Percentiles rank a stretch among this genome's conserved stretches.
These are phyloP conservation scores for Melampsora larici-populina DNA, from an alignment of 1,284 basidiomycete species.

Conservation along the genomic window DNA sequence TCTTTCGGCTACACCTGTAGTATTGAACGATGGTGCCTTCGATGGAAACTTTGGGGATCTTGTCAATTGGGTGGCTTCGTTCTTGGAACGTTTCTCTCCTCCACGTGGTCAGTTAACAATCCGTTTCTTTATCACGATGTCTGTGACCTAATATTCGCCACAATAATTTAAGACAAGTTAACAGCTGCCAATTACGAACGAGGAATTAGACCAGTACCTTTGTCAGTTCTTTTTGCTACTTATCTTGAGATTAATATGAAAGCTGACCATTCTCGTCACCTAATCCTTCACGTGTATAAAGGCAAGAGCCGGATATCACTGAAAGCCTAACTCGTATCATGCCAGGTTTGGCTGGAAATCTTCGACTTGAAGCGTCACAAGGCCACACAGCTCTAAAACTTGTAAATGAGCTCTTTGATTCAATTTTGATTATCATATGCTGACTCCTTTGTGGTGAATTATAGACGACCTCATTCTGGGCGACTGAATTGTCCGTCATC, in stretches of 20 bases:
- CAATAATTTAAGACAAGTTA: too few species aligned
- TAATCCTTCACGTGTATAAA: neutral
- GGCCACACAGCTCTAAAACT: constrained; percentile 24
- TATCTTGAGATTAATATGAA: too few species aligned
- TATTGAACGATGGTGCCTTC: constrained; percentile 22
- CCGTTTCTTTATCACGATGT: too few species aligned
- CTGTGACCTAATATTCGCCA: too few species aligned
- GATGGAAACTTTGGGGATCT: constrained; percentile 37
- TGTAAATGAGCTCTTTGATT: neutral
- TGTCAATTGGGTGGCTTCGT: constrained; percentile 29
- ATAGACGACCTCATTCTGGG: constrained; percentile 36
- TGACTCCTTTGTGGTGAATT: neutral
- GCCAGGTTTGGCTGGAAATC: constrained; percentile 24
- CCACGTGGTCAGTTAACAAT: too few species aligned
- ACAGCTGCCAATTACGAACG: too few species aligned
- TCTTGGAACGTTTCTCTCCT: constrained; percentile 5
- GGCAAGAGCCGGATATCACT: constrained; percentile 25
- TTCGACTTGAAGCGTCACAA: constrained; percentile 8
- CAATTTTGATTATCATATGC: neutral
- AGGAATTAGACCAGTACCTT: too few species aligned
- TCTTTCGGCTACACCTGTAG: constrained; percentile 17
- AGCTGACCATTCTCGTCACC: too few species aligned
- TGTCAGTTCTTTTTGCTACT: too few species aligned
- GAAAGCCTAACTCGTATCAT: constrained; percentile 24
- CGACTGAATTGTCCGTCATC: constrained; percentile 21